Evolutionary conservation across 495 filamentous ascomycete species (phyloP), one percentile per base, ranked within the genome.

Genomic region (Penicillium samsonianum): DNA sequence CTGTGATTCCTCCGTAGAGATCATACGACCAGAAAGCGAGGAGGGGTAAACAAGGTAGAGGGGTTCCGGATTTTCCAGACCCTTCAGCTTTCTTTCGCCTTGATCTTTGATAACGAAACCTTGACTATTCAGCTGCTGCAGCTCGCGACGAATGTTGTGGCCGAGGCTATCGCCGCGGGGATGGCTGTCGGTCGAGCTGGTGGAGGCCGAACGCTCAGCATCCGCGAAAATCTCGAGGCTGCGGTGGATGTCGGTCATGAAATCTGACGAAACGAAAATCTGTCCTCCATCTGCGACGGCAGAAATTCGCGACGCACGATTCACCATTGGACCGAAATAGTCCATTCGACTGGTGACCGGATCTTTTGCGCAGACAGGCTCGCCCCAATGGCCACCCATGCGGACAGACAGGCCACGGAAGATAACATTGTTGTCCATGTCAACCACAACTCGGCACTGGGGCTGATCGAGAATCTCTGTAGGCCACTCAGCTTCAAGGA

Each of bases 271-370:
- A 1, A 96, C 93, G 11, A 92, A 93, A 51, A 98, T 96, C 72
- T 99, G 92, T 3, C 94, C 94, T 38, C 94, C 94, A 68, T 99
- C 94, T n/a, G 94, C 94, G 50, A 91, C 91, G 37, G 89, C 85
- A 7, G 90, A 93, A 49, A 99, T 94, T 71, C 94, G 87, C 47
- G 92, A 88, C 0, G 94, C 91, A 58, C 93, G 90, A 72, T 99
- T 99, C 59, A 99, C 94, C 91, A 99, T 98, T 1, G 95, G 94
- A 9, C 94, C 94, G 71, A 97, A 98, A 73, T 99, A 99, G 67
- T 99, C 94, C 94, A 99, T 99, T 40, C 94, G 91, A 46, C 91
- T 86, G 10, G 94, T 99, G 6, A 99, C 90, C 0, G 94, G 93
- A 70, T 99, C 94, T 31, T 87, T 87, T 67, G 98, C 94, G 63